Percentiles rank a stretch among this genome's conserved stretches.
These are phyloP conservation scores for Kazachstania sp. DNA, from an alignment of 1,139 yeast genomes.

Conservation along the genomic window DNA sequence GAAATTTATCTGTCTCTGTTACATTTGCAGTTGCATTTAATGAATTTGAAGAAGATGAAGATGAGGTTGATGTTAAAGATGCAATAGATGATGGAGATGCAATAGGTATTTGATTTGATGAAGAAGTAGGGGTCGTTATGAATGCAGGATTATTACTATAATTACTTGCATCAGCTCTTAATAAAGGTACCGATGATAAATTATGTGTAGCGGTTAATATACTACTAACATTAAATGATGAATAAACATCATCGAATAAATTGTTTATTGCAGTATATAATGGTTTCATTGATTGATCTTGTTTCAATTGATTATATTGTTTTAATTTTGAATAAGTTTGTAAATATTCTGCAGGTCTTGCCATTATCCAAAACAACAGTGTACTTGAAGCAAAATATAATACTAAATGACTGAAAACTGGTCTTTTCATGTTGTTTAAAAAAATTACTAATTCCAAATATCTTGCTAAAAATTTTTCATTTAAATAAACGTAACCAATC, in stretches of 20 bases:
- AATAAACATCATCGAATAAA: constrained; percentile 15
- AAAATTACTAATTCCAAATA: constrained; percentile 21
- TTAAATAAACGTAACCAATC: constrained; percentile 21
- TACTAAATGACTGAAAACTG: constrained; percentile 21
- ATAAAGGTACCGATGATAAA: background rate
- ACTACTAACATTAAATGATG: constrained; percentile 10
- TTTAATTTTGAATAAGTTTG: constrained; percentile 8
- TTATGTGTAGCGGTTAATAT: constrained; percentile 9
- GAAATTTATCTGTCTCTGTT: background rate
- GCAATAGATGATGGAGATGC: background rate
- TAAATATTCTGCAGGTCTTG: constrained; percentile 25
- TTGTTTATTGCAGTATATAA: constrained; percentile 3
- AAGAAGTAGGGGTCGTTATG: background rate
- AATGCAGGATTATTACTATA: background rate
- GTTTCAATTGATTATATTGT: constrained; percentile 1
- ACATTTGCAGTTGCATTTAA: background rate
- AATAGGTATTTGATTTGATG: background rate
- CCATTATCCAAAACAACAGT: constrained; percentile 27
- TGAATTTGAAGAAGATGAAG: background rate
- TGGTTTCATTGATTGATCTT: constrained; percentile 2
- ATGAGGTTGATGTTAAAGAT: background rate
- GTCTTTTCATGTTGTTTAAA: constrained; percentile 16
- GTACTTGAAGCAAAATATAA: constrained; percentile 25
- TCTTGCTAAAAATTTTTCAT: constrained; percentile 14
- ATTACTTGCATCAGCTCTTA: background rate